Conservation (phyloP, 208 protist species). For the Crithidia sp. region DNA sequence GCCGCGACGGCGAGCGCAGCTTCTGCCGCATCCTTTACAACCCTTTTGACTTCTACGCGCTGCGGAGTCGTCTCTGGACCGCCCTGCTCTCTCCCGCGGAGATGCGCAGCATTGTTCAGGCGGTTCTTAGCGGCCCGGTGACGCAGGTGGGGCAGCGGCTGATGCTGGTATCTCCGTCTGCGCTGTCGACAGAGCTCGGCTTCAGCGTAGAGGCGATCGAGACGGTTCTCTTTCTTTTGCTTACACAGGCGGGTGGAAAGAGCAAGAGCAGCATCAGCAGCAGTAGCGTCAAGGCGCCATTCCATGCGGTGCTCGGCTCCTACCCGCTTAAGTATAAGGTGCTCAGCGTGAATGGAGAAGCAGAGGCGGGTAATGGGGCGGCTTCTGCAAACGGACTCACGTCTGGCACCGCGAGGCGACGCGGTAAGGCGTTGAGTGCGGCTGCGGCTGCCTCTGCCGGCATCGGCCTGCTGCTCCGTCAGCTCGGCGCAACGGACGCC, state of each 20-base stretch:
- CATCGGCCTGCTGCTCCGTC: constrained; percentile 56
- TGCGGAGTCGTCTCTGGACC: constrained; percentile 80
- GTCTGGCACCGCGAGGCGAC: constrained; percentile 15
- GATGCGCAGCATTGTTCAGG: constrained; percentile 55
- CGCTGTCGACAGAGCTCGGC: constrained; percentile 64
- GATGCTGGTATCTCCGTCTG: constrained; percentile 57
- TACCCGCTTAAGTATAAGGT: constrained; percentile 59
- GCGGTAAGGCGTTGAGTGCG: constrained; percentile 6
- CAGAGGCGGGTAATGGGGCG: background rate
- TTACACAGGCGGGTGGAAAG: constrained; percentile 19
- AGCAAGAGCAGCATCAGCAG: background rate
- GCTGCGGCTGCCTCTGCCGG: constrained; percentile 17
- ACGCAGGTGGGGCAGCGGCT: constrained; percentile 55
- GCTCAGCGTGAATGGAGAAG: constrained; percentile 9
- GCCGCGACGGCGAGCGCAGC: constrained; percentile 90
- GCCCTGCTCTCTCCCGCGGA: constrained; percentile 65
- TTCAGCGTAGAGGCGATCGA: constrained; percentile 77
- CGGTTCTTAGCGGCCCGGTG: constrained; percentile 49
- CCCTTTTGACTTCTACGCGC: constrained; percentile 94
- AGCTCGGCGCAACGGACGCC: constrained; percentile 63
- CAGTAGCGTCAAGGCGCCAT: constrained; percentile 18
- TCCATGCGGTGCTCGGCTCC: constrained; percentile 51
- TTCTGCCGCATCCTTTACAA: constrained; percentile 89
- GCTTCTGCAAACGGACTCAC: background rate
- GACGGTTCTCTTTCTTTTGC: constrained; percentile 80